Base-by-base conservation (phyloP, 2,329 filamentous ascomycete genomes). In the Metarhizium guizhouense region DNA sequence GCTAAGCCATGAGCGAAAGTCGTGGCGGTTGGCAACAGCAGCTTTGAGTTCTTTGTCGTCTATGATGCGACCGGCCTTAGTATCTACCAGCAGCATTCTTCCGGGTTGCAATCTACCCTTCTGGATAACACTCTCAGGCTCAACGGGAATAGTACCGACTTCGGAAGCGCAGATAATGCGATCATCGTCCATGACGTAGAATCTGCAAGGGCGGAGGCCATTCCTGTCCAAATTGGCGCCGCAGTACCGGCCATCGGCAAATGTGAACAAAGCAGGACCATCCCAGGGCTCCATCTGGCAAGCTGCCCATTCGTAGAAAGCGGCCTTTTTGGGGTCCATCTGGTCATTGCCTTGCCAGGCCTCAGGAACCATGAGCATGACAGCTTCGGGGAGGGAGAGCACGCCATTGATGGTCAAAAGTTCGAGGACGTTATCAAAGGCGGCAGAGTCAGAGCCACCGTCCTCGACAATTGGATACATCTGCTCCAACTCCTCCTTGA, bases 271-370 rank as follows among this genome's bases (percentile, higher is more conserved):
- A 55, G 93, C 93, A 38, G 93, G 93, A 18, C 93, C 93, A 73
- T 97, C 93, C 93, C 93, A 97, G 16, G 93, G 92, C 77, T 97
- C 93, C 93, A 97, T 97, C 79, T 95, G 88, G 72, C 93, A 97
- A 62, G 91, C 92, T 66, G 93, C 93, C 91, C 93, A 97, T 72
- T 97, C 92, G 74, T 97, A 97, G 75, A 96, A 97, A 53, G 93
- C 93, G 57, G 92, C 89, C 76, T 97, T 97, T 67, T 90, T 88
- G 56, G 91, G 90, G 65, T 96, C 92, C 87, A 97, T 95, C 58
- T 85, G 79, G 42, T 85, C 78, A 72, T 96, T 96, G 59, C 92
- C 93, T 74, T 97, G 91, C 93, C 93, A 97, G 58, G 93, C 93
- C 74, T 97, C 93, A 25, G 93, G 93, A 52, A 97, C 90, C 92